Base-by-base conservation (phyloP, 192 early-diverging fungal species). In the Endogone sp. region DNA sequence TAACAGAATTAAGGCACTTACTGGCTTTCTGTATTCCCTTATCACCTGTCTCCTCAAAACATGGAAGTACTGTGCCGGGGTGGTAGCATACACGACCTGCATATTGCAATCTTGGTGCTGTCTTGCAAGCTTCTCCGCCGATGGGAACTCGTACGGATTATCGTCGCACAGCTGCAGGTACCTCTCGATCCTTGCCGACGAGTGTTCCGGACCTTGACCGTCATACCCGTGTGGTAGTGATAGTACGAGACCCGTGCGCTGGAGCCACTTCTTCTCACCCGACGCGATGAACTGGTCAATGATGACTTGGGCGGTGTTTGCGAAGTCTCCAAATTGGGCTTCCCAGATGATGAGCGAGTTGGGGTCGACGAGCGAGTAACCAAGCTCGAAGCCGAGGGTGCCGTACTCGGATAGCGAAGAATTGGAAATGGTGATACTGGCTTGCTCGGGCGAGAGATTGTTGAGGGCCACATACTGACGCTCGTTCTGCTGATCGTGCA, bases 71-170 rank as follows among this genome's bases (percentile, higher is more conserved):
- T 99, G 96, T 69, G 91, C 87, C n/a, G 97, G 97, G 20, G 96
- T 96, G n/a, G 95, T 91, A 60, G 92, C 91, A 85, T 97, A 95
- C 13, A 95, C 90, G 16, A 99, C 92, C 85, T 96, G 94, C 90
- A 97, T 95, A 86, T 95, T 99, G 84, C 93, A 95, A 80, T 98
- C 95, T 81, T 98, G 97, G 75, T 96, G 95, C 83, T 97, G 95
- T 55, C 97, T 88, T 25, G 93, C 81, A 57, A 92, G 73, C 77
- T 92, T 91, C 76, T 93, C 92, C 16, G 84, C 80, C 11, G 87
- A 75, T 3, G 92, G 92, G 83, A 82, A 94, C 37, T 82, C 75
- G 80, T 92, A 91, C 21, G 95, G 97, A 75, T 99, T 90, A 75
- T 99, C 94, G 80, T 98, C 94, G 76, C 91, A 92, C 80, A 98